phyloP scores from a whole-genome alignment of 2,329 filamentous ascomycete genomes.

The Cladosporium colombiae region DNA sequence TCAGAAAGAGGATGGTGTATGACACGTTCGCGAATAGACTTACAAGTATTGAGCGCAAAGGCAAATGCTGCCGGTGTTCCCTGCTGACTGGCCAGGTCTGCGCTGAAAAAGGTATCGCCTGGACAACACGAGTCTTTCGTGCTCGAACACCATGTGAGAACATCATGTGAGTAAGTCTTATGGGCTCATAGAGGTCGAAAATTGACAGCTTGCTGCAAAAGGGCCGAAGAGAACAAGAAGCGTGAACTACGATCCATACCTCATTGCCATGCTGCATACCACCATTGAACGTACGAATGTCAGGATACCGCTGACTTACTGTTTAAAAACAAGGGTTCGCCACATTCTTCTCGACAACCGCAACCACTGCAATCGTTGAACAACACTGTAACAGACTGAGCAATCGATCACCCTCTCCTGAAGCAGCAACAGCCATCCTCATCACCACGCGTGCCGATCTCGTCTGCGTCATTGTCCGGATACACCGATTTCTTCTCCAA shows the following conservation, averaged over 20 bases:
- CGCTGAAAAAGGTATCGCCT: not conserved
- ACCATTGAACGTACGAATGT: not conserved
- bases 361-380: not conserved
- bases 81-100: not conserved
- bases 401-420: not conserved
- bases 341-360: not conserved
- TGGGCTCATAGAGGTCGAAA: no score
- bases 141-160: not conserved
- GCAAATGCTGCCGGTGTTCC: not conserved
- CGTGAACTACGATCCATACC: not conserved
- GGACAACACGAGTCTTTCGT: not conserved
- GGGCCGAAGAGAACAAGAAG: not conserved
- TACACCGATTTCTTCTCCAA: not conserved
- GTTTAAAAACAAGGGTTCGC: not conserved
- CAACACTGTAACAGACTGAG: not conserved
- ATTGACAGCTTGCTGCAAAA: not conserved
- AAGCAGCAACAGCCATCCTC: not conserved
- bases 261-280: not conserved
- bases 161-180: not conserved
- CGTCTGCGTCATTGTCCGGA: not conserved
- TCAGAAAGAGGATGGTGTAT: not conserved
- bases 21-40: not conserved
- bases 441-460: not conserved
- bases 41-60: not conserved
- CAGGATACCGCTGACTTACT: not conserved